Percentiles rank a stretch among this genome's conserved stretches.
These are phyloP conservation scores for Mallotus japonicus DNA, from an alignment of 441 rosid species.

Conservation along the genomic window DNA sequence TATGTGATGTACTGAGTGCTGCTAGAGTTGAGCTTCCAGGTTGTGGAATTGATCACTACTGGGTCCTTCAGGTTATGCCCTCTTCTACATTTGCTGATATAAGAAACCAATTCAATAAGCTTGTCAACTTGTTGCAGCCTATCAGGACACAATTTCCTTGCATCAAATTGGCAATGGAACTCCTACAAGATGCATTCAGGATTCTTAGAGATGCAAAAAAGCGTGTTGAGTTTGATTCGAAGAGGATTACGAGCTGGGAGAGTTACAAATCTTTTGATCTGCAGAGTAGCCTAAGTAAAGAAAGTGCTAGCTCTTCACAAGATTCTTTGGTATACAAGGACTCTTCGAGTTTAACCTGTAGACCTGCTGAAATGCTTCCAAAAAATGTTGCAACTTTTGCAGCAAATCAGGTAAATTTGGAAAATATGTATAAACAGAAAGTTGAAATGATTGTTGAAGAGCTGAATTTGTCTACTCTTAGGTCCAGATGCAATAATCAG, in stretches of 20 bases:
- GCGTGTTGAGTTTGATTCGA: conserved; percentile 25
- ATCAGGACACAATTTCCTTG: conserved; percentile 20
- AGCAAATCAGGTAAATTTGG: neutral
- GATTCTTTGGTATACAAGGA: neutral
- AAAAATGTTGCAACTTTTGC: neutral
- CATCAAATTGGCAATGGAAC: conserved; percentile 24
- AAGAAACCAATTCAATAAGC: conserved; percentile 20
- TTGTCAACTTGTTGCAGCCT: conserved; percentile 26
- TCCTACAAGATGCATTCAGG: conserved; percentile 17
- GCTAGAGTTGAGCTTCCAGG: conserved; percentile 23
- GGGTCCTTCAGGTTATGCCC: conserved; percentile 32
- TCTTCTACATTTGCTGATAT: conserved; percentile 14
- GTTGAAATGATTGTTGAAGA: neutral
- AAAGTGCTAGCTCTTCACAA: conserved; percentile 2
- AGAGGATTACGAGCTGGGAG: conserved; percentile 26
- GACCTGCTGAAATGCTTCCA: neutral
- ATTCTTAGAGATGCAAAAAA: conserved; percentile 17
- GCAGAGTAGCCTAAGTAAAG: conserved; percentile 3
- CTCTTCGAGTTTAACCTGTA: neutral
- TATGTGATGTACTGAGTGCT: conserved; percentile 29
- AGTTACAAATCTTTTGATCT: conserved; percentile 17
- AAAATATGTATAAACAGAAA: neutral
- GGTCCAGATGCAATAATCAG: neutral
- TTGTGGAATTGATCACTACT: conserved; percentile 27
- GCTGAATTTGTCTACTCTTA: conserved; percentile 1